These are phyloP conservation scores for Vaccinium vitisidaea DNA, from an alignment of 148 eudicot species.

Conservation along the genomic window DNA sequence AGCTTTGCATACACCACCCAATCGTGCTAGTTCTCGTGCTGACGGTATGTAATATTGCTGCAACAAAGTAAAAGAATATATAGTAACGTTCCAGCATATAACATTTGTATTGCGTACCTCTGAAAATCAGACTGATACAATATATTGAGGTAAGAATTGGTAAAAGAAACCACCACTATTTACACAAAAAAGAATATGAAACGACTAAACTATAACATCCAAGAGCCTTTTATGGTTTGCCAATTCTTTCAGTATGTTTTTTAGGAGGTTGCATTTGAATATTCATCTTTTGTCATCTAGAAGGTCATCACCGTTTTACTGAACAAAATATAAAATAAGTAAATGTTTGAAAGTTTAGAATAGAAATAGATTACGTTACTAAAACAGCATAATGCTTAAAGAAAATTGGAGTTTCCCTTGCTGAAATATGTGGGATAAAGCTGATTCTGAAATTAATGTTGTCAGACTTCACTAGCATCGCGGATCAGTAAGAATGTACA, in stretches of 20 bases:
- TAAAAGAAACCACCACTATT: background rate
- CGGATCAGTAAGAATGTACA: background rate
- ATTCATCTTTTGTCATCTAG: background rate
- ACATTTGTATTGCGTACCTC: background rate
- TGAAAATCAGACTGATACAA: background rate
- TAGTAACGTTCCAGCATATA: background rate
- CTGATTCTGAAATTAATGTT: background rate
- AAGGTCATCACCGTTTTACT: background rate
- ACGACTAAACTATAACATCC: background rate
- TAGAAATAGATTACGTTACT: background rate
- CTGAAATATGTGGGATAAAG: background rate
- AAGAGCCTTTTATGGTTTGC: background rate
- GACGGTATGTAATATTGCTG: conserved; percentile 62
- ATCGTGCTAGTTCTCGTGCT: conserved; percentile 59
- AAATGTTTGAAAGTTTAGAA: background rate
- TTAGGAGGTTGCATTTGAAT: background rate
- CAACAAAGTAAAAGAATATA: background rate
- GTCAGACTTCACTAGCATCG: too few relatives aligned
- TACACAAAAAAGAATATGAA: background rate
- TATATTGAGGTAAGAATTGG: background rate
- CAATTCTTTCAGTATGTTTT: background rate
- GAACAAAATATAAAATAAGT: background rate
- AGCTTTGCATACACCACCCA: conserved; percentile 53
- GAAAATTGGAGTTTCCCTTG: background rate
- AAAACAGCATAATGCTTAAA: background rate